Conservation (phyloP, 2,329 filamentous ascomycete genomes). For the Arthrobotrys entomopaga region DNA sequence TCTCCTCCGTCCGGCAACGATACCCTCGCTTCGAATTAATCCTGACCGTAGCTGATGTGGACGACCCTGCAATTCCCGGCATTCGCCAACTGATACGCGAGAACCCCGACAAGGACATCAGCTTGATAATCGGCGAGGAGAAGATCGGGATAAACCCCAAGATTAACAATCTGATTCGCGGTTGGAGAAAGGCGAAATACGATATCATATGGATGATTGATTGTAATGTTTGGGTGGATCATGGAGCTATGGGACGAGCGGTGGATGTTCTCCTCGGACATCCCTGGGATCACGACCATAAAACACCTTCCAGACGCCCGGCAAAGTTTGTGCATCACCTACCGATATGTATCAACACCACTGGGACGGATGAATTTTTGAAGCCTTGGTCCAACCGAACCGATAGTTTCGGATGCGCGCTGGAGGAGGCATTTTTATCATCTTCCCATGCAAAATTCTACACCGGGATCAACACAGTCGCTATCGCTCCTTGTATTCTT, state of each 20-base stretch:
- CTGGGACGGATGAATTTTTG: constrained; percentile 63
- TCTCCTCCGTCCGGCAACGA: constrained; percentile 81
- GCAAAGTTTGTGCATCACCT: constrained; percentile 84
- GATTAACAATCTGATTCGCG: constrained; percentile 93
- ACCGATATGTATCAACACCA: constrained; percentile 76
- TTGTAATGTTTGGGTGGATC: constrained; percentile 93
- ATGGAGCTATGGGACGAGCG: constrained; percentile 83
- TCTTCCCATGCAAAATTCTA: constrained; percentile 98
- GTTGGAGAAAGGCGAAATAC: constrained; percentile 85
- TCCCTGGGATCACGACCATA: constrained; percentile 67
- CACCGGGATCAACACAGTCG: constrained; percentile 91
- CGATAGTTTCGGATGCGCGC: constrained; percentile 72
- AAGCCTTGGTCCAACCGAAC: constrained; percentile 38
- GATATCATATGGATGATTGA: constrained; percentile 95
- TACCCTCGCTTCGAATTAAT: constrained; percentile 82
- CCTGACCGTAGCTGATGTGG: constrained; percentile 71
- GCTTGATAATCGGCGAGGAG: constrained; percentile 81
- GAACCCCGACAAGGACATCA: constrained; percentile 76
- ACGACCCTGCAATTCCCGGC: constrained; percentile 80
- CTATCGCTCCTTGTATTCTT: constrained; percentile 89
- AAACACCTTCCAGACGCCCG: constrained; percentile 62
- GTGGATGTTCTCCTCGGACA: constrained; percentile 85
- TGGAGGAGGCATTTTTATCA: constrained; percentile 95
- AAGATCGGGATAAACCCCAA: constrained; percentile 97
- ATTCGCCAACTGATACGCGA: constrained; percentile 77